phyloP scores from a whole-genome alignment of 805 yeast genomes.

The Candida nemodendra region DNA sequence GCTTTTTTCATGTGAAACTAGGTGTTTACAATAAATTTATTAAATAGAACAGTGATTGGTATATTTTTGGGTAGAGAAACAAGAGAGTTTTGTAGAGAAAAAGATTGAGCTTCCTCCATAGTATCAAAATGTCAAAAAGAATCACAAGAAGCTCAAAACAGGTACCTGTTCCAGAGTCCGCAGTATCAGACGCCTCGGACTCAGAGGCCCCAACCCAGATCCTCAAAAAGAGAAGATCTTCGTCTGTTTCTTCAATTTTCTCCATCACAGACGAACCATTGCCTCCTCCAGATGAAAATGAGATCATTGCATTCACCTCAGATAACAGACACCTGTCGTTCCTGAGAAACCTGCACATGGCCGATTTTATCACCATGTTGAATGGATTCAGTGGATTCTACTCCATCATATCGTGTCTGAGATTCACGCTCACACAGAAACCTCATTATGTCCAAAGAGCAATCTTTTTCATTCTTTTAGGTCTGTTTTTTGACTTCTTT shows the following conservation, averaged over 20 bases:
- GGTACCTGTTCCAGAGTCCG: constrained; percentile 16
- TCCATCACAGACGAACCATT: constrained; percentile 56
- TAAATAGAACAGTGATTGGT: too few relatives aligned
- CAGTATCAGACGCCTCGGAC: constrained; percentile 27
- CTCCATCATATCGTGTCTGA: constrained; percentile 79
- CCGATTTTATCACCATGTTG: constrained; percentile 91
- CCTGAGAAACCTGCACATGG: constrained; percentile 86
- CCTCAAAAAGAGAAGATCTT: constrained; percentile 28
- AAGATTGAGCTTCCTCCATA: neutral
- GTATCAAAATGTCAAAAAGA: constrained; percentile 16
- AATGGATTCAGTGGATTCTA: constrained; percentile 95
- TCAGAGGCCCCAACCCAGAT: constrained; percentile 13
- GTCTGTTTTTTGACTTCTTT: constrained; percentile 92
- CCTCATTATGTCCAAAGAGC: constrained; percentile 81
- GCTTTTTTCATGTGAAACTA: too few relatives aligned
- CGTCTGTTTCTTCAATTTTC: constrained; percentile 42
- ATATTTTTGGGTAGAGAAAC: too few relatives aligned
- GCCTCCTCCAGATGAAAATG: constrained; percentile 75
- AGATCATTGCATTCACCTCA: constrained; percentile 74
- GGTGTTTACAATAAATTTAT: too few relatives aligned
- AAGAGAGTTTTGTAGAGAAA: too few relatives aligned
- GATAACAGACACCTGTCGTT: constrained; percentile 86
- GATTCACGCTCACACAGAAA: constrained; percentile 71
- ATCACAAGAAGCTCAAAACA: constrained; percentile 5
- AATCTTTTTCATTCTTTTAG: constrained; percentile 81